Base-by-base conservation (phyloP, 2,329 filamentous ascomycete genomes). In the Cercospora zeae-maydis region DNA sequence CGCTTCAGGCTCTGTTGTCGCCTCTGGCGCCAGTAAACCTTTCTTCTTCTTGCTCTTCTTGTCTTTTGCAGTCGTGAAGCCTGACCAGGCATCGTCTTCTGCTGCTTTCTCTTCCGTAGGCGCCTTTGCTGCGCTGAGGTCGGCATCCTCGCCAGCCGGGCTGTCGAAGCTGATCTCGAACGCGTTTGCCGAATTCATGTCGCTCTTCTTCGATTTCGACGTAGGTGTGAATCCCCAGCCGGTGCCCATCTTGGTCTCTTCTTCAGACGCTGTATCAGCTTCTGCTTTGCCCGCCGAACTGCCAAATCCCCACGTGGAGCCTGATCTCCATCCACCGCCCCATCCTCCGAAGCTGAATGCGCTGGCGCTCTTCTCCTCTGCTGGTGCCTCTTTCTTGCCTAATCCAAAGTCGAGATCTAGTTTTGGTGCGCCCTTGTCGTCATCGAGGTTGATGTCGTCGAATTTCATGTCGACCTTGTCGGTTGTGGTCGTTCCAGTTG, bases 321-420 rank as follows among this genome's bases (percentile, higher is more conserved):
- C 64, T 16, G 67, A 61, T 21, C 75, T 70, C 73, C 75, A 74
- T 51, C 73, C 74, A 31, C 67, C 58, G 13, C 72, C 73, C 73
- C 73, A 75, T 14, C 73, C 72, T 27, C 71, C 69, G 63, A 73
- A 74, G 51, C 73, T 71, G 63, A 75, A 74, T 27, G 71, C 71
- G 56, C 67, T 68, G 21, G 42, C 42, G 21, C 67, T 65, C 54
- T 74, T 75, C 53, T 70, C 73, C 24, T 68, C 66, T 34, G 65
- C 65, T 19, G 66, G 62, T 13, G 65, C 59, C 10, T 67, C 60
- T 57, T 71, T 66, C 42, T 61, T 68, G 45, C 57, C 65, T 31
- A 69, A 72, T 51, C 77, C 78, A 65, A 81, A 79, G 64, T 77
- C 77, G 64, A 82, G 73, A 63, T 81, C 78, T 67, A 82, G 76